Conservation (phyloP, 179 eudicot genomes). For the Sideroxylon spinosum region DNA sequence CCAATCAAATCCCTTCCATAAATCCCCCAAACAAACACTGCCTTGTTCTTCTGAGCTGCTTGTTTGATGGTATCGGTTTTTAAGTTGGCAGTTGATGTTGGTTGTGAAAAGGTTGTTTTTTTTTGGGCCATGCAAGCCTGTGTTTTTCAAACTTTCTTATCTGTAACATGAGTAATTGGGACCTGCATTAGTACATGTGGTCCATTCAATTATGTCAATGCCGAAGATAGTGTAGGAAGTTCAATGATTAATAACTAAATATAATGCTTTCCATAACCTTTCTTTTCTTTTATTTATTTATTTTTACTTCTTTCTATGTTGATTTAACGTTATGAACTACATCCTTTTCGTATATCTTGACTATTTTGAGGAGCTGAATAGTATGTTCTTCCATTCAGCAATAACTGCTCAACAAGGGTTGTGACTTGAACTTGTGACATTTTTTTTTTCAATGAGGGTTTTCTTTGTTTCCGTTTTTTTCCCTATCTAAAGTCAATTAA, state of each 20-base stretch:
- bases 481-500: no score
- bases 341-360: background rate
- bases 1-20: no score
- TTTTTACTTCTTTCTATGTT: background rate
- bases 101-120: background rate
- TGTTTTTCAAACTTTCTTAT: background rate
- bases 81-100: background rate
- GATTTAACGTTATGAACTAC: background rate
- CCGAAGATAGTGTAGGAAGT: background rate
- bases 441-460: no score
- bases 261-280: conserved; percentile 2
- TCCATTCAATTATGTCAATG: background rate
- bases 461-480: no score
- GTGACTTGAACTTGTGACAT: background rate
- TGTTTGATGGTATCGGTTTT: background rate
- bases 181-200: background rate
- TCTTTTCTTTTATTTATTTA: background rate
- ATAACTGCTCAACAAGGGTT: background rate
- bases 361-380: background rate
- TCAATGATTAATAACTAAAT: background rate
- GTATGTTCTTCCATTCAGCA: background rate
- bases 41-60: conserved; percentile 7
- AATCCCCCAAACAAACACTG: no score
- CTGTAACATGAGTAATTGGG: background rate
- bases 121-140: background rate